Evolutionary conservation across 176 grass and related monocot genomes (phyloP).

Genomic region (Phoenix dactylifera): DNA sequence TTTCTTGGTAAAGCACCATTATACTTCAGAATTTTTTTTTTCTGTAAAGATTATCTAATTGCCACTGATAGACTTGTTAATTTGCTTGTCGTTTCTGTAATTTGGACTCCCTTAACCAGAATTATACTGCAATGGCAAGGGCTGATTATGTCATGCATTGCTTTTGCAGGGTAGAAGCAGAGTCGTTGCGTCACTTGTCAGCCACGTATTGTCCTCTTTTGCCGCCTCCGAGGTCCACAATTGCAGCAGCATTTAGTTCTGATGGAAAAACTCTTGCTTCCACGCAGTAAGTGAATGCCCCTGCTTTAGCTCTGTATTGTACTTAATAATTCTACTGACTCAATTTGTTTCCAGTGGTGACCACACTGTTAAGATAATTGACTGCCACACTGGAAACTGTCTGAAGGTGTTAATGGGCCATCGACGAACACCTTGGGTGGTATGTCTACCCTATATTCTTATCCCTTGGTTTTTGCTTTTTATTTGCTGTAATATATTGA

Average conservation of each 20-base stretch:
- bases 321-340: constrained; percentile 22
- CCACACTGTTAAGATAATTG: constrained; percentile 98
- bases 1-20: constrained; percentile 64
- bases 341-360: constrained; percentile 62
- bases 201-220: constrained; percentile 89
- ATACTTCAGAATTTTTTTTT: not conserved
- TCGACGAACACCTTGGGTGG: constrained; percentile 98
- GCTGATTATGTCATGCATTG: constrained; percentile 10
- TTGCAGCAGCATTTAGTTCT: constrained; percentile 96
- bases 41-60: no score
- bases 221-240: constrained; percentile 92
- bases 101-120: no score
- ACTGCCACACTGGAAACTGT: constrained; percentile 89
- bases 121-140: not conserved
- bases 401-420: constrained; percentile 88
- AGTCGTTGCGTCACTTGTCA: constrained; percentile 61
- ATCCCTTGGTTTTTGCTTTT: no score
- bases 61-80: not conserved
- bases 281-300: constrained; percentile 65
- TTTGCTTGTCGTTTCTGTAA: not conserved
- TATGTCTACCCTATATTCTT: constrained; percentile 29
- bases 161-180: constrained; percentile 74
- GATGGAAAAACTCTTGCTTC: constrained; percentile 96
- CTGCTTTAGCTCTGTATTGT: not conserved
- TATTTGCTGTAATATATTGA: no score